Conservation (phyloP, 2,329 filamentous ascomycete genomes). For the Cladophialophora psammophila region DNA sequence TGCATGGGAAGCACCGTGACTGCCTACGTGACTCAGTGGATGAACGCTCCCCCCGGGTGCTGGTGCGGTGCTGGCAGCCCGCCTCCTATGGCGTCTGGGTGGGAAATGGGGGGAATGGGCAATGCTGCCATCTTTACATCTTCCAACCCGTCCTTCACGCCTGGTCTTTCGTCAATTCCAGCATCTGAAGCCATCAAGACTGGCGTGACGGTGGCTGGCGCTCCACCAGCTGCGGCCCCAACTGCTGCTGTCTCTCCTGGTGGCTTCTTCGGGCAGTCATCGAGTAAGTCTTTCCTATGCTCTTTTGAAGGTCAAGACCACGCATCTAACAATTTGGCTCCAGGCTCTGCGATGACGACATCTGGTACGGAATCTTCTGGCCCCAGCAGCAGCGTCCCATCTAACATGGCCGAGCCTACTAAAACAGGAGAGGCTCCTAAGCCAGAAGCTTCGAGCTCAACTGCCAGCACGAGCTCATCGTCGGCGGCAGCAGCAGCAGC, state of each 20-base stretch:
- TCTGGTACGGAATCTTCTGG: conserved; percentile 34
- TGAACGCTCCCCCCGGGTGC: conserved; percentile 34
- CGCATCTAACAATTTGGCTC: background rate
- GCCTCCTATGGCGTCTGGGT: background rate
- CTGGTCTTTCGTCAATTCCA: conserved; percentile 37
- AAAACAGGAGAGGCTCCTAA: conserved; percentile 28
- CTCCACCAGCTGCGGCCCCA: conserved; percentile 23
- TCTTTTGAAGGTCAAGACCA: background rate
- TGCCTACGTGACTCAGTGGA: conserved; percentile 33
- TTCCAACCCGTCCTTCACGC: conserved; percentile 28
- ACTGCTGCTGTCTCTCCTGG: conserved; percentile 26
- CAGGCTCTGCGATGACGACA: conserved; percentile 20
- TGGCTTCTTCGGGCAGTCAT: conserved; percentile 23
- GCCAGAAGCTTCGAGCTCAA: conserved; percentile 24
- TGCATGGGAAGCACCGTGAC: conserved; percentile 33
- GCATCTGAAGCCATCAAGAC: conserved; percentile 35
- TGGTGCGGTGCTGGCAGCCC: conserved; percentile 26
- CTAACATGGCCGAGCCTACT: conserved; percentile 34
- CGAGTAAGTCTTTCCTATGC: conserved; percentile 21
- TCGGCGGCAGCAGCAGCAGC: conserved; percentile 12
- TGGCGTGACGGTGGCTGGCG: conserved; percentile 33
- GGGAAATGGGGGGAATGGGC: conserved; percentile 16
- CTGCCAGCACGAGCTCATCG: conserved; percentile 10
- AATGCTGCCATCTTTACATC: conserved; percentile 28
- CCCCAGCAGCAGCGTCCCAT: conserved; percentile 32